Percentiles rank a stretch among this genome's conserved stretches.
Evolutionary conservation across 2,329 filamentous ascomycete genomes (phyloP).

Genomic region (Claviceps digitariae): DNA sequence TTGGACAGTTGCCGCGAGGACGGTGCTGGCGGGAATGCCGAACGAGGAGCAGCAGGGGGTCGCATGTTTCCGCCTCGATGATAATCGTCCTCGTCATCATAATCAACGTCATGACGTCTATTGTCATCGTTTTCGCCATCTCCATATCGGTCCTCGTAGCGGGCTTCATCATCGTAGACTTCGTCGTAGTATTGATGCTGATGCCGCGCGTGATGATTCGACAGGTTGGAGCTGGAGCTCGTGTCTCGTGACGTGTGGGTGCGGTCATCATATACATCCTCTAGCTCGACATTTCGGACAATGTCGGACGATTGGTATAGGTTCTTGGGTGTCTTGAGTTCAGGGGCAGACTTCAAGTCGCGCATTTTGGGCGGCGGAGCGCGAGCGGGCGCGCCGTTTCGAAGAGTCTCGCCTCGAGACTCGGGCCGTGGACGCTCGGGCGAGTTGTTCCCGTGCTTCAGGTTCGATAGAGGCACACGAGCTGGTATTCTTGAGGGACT

Average conservation of each 20-base stretch:
- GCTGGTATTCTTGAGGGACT: conserved; percentile 47
- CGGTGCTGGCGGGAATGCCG: conserved; percentile 27
- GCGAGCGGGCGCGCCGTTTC: conserved; percentile 42
- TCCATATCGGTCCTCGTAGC: conserved; percentile 25
- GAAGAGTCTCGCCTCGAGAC: conserved; percentile 31
- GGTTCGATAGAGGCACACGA: conserved; percentile 53
- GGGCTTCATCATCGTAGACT: no score
- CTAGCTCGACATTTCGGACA: conserved; percentile 51
- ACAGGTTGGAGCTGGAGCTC: conserved; percentile 27
- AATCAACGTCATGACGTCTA: conserved; percentile 18
- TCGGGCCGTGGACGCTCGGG: conserved; percentile 52
- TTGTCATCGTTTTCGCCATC: conserved; percentile 20
- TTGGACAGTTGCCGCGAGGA: conserved; percentile 47
- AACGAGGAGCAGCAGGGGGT: conserved; percentile 5
- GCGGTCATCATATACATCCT: conserved; percentile 74
- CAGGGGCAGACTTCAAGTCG: conserved; percentile 46
- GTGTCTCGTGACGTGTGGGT: conserved; percentile 21
- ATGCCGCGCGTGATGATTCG: conserved; percentile 17
- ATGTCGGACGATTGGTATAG: conserved; percentile 40
- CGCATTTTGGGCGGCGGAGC: conserved; percentile 88
- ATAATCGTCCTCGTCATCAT: conserved; percentile 24
- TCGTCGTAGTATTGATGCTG: conserved; percentile 23
- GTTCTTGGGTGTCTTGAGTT: conserved; percentile 36
- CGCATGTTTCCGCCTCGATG: conserved; percentile 17
- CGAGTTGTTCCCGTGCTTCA: conserved; percentile 64